phyloP scores from a whole-genome alignment of 176 grass and related monocot genomes.

The Avena eriantha region DNA sequence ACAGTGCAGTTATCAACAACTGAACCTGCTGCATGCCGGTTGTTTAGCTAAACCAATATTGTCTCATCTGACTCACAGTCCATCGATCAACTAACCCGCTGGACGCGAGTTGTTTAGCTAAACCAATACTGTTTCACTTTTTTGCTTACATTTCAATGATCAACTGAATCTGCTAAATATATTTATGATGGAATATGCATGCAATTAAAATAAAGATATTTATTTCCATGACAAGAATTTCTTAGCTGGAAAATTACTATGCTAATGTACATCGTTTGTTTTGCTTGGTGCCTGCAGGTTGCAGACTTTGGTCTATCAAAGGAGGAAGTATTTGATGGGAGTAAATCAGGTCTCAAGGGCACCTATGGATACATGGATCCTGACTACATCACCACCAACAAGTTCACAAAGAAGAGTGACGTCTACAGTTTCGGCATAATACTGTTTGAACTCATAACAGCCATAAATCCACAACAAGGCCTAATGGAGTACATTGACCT shows the following conservation, averaged over 20 bases:
- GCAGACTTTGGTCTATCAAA: conserved; percentile 98
- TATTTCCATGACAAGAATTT: background rate
- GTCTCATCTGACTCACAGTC: background rate
- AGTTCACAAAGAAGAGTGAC: conserved; percentile 97
- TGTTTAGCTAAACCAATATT: conserved; percentile 5
- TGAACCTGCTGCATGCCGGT: background rate
- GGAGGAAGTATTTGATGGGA: conserved; percentile 85
- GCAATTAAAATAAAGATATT: background rate
- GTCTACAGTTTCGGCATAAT: conserved; percentile 95
- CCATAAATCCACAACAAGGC: conserved; percentile 96
- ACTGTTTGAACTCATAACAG: conserved; percentile 94
- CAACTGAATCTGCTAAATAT: conserved; percentile 7
- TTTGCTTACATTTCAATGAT: conserved; percentile 12
- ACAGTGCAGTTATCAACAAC: conserved; percentile 8
- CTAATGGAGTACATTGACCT: conserved; percentile 94
- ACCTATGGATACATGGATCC: conserved; percentile 99
- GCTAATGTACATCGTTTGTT: background rate
- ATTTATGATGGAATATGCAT: conserved; percentile 24
- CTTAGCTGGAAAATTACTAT: conserved; percentile 19
- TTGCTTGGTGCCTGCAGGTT: conserved; percentile 54
- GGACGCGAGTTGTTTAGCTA: conserved; percentile 30
- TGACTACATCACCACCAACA: conserved; percentile 91
- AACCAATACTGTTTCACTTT: conserved; percentile 25
- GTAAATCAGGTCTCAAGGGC: conserved; percentile 89
- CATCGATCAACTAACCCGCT: background rate